These are phyloP conservation scores for Royoungia palumana DNA, from an alignment of 768 basidiomycete genomes.

Conservation along the genomic window DNA sequence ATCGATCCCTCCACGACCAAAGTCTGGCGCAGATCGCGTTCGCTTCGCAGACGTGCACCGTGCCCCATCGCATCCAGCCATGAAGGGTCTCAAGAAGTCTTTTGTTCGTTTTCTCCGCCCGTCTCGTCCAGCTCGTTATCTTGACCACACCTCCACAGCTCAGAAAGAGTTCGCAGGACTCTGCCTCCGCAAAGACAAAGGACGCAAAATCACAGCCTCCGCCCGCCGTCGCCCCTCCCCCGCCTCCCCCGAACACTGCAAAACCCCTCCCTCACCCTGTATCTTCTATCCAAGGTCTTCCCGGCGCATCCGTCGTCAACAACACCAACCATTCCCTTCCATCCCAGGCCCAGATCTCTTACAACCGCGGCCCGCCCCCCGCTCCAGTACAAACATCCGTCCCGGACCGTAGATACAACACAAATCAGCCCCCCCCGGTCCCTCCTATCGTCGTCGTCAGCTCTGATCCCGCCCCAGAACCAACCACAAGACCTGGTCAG, in stretches of 20 bases:
- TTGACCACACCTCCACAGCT: constrained; percentile 43
- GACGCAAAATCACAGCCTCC: constrained; percentile 50
- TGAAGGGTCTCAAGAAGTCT: constrained; percentile 87
- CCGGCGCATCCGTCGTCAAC: constrained; percentile 34
- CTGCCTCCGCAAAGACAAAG: constrained; percentile 64
- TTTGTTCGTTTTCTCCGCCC: constrained; percentile 46
- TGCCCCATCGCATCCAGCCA: constrained; percentile 28
- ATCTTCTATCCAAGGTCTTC: constrained; percentile 36
- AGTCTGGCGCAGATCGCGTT: constrained; percentile 6
- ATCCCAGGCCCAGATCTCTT: constrained; percentile 38
- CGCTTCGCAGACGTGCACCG: constrained; percentile 14
- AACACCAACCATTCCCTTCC: constrained; percentile 39
- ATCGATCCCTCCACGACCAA: constrained; percentile 37
- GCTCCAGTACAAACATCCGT: constrained; percentile 37
- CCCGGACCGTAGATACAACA: constrained; percentile 58
- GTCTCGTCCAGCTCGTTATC: constrained; percentile 17
- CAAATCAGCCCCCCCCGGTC: constrained; percentile 45
- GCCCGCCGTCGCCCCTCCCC: constrained; percentile 44
- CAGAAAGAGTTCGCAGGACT: constrained; percentile 66
- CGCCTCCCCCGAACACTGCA: constrained; percentile 60
- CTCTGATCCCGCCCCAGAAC: constrained; percentile 57
- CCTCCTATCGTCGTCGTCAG: constrained; percentile 89
- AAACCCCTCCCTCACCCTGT: constrained; percentile 61
- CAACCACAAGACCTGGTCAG: constrained; percentile 39
- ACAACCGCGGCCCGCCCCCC: constrained; percentile 44